Conservation (phyloP, 1,284 basidiomycete genomes). For the Sphagnurus paluster region DNA sequence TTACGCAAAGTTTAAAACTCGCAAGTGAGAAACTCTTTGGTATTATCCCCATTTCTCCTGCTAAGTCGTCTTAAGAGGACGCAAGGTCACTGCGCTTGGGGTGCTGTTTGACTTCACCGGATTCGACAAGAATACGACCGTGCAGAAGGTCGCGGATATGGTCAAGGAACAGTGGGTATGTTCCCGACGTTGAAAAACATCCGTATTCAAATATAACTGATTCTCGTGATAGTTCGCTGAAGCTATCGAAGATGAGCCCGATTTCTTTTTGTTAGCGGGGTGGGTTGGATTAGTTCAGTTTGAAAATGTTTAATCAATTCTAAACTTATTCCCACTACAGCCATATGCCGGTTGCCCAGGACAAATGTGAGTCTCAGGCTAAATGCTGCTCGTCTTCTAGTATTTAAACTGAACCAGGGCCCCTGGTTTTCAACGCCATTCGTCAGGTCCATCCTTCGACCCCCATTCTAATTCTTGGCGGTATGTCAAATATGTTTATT, state of each 20-base stretch:
- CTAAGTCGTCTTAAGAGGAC: constrained; percentile 45
- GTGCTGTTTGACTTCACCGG: constrained; percentile 77
- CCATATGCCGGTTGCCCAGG: constrained; percentile 68
- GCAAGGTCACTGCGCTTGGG: constrained; percentile 76
- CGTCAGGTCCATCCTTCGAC: constrained; percentile 69
- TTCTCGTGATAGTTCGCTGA: constrained; percentile 64
- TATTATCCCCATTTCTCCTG: neutral
- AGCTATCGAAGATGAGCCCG: constrained; percentile 78
- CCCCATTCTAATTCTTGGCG: constrained; percentile 81
- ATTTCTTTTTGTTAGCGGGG: constrained; percentile 78
- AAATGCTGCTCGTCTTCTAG: neutral
- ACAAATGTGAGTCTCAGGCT: constrained; percentile 48
- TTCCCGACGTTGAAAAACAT: neutral
- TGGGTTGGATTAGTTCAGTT: constrained; percentile 34
- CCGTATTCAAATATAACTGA: neutral
- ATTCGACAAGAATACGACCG: constrained; percentile 66
- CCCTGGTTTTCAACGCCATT: constrained; percentile 72
- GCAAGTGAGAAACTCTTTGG: constrained; percentile 47
- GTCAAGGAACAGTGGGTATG: constrained; percentile 71
- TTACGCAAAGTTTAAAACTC: constrained; percentile 75
- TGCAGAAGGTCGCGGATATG: constrained; percentile 74
- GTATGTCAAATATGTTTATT: constrained; percentile 25
- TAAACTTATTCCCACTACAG: constrained; percentile 28
- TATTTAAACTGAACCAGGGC: constrained; percentile 46
- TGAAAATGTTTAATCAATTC: constrained; percentile 6